Evolutionary conservation across 1,284 basidiomycete genomes (phyloP).

Genomic region (Polyporus tsugae): DNA sequence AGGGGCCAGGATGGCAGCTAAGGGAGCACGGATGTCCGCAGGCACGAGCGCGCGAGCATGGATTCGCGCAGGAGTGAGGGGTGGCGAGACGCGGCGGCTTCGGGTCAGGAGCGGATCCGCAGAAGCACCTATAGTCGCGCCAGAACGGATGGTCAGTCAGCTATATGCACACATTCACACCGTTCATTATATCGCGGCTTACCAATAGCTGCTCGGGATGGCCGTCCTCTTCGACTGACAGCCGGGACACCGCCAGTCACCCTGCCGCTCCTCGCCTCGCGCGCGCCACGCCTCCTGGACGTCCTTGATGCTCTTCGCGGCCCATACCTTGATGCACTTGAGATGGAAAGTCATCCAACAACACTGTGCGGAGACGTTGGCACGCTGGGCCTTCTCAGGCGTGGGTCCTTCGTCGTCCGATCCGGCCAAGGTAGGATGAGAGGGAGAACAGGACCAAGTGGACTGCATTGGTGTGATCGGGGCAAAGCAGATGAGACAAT

Average conservation of each 20-base stretch:
- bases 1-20: conserved; percentile 79
- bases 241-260: conserved; percentile 90
- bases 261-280: conserved; percentile 70
- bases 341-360: conserved; percentile 90
- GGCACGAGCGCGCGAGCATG: conserved; percentile 72
- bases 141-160: not conserved
- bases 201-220: conserved; percentile 78
- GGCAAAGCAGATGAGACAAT: conserved; percentile 85
- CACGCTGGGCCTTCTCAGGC: conserved; percentile 15
- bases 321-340: conserved; percentile 84
- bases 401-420: conserved; percentile 41
- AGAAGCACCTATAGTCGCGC: conserved; percentile 78
- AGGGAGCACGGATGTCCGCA: conserved; percentile 79
- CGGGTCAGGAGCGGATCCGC: conserved; percentile 77
- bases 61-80: conserved; percentile 87
- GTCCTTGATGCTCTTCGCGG: conserved; percentile 81
- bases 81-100: conserved; percentile 73
- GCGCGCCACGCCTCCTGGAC: conserved; percentile 78
- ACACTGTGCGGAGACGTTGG: conserved; percentile 55
- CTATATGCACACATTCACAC: not conserved
- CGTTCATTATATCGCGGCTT: conserved; percentile 31
- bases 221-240: conserved; percentile 79
- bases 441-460: conserved; percentile 82
- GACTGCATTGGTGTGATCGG: conserved; percentile 75
- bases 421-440: conserved; percentile 50